Evolutionary conservation across 164 flowering plant species (phyloP).

Genomic region (Cinnamomum chago): DNA sequence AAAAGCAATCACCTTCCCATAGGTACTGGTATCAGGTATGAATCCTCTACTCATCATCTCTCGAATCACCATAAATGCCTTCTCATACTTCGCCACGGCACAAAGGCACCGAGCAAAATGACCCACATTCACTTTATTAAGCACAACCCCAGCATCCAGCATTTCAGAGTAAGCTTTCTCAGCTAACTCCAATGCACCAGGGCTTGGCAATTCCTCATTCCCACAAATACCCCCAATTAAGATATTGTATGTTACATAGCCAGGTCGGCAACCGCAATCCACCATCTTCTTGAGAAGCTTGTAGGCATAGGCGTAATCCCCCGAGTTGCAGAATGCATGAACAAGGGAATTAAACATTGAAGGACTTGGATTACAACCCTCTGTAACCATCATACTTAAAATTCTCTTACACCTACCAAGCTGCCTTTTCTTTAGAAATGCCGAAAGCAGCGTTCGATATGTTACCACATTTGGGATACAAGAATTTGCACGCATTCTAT

Average conservation of each 20-base stretch:
- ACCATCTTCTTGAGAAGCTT: constrained; percentile 76
- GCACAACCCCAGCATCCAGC: constrained; percentile 54
- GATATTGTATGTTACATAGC: constrained; percentile 81
- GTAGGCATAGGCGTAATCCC: constrained; percentile 72
- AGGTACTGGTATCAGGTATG: constrained; percentile 69
- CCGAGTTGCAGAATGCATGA: constrained; percentile 63
- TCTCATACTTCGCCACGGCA: constrained; percentile 66
- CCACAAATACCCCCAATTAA: constrained; percentile 80
- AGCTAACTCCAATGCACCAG: constrained; percentile 57
- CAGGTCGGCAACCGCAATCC: constrained; percentile 56
- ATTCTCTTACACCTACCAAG: constrained; percentile 85
- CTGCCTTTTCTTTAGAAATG: constrained; percentile 57
- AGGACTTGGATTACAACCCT: constrained; percentile 82
- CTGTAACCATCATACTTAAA: constrained; percentile 77
- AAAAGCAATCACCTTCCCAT: constrained; percentile 65
- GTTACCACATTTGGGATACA: constrained; percentile 85
- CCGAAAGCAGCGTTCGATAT: constrained; percentile 59
- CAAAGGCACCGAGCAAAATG: constrained; percentile 75
- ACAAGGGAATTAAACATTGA: constrained; percentile 69
- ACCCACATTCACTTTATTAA: constrained; percentile 74
- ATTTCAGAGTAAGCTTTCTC: constrained; percentile 73
- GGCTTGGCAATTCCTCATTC: constrained; percentile 53
- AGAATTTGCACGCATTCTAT: constrained; percentile 64
- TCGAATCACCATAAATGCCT: constrained; percentile 55
- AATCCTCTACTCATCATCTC: constrained; percentile 91